Conservation (phyloP, 306 rosid species). For the Cucurbita argyrosperma region DNA sequence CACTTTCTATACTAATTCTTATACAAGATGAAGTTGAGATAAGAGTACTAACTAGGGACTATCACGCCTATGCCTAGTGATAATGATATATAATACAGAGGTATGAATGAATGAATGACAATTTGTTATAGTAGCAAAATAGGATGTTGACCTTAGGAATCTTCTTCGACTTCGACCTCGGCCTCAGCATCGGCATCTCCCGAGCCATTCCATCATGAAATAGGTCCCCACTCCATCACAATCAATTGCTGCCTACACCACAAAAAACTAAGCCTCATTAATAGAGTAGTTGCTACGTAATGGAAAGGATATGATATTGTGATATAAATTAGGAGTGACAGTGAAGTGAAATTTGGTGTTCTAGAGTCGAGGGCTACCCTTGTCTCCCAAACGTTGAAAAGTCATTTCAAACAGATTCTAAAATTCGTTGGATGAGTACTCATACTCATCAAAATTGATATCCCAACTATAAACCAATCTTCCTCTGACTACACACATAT, state of each 20-base stretch:
- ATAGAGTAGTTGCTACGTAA: background rate
- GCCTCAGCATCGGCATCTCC: constrained; percentile 2
- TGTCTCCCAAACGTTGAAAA: background rate
- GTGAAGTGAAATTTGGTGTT: too few relatives aligned
- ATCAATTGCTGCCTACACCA: constrained; percentile 19
- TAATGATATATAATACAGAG: background rate
- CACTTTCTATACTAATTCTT: too few relatives aligned
- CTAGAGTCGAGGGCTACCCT: background rate
- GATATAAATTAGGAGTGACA: background rate
- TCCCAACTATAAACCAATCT: background rate
- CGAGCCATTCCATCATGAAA: constrained; percentile 29
- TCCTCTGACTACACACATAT: background rate
- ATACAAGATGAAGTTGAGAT: background rate
- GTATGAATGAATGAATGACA: background rate
- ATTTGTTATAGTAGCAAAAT: background rate
- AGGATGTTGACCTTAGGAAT: background rate
- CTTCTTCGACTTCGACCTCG: background rate
- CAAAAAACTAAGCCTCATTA: background rate
- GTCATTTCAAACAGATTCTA: background rate
- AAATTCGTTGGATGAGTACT: background rate
- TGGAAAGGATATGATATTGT: background rate
- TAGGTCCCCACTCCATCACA: constrained; percentile 30
- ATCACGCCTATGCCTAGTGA: background rate
- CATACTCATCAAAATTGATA: background rate
- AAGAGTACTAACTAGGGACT: background rate